These are phyloP conservation scores for Aspergillus sp. DNA, from an alignment of 2,329 filamentous ascomycete species.

Conservation along the genomic window DNA sequence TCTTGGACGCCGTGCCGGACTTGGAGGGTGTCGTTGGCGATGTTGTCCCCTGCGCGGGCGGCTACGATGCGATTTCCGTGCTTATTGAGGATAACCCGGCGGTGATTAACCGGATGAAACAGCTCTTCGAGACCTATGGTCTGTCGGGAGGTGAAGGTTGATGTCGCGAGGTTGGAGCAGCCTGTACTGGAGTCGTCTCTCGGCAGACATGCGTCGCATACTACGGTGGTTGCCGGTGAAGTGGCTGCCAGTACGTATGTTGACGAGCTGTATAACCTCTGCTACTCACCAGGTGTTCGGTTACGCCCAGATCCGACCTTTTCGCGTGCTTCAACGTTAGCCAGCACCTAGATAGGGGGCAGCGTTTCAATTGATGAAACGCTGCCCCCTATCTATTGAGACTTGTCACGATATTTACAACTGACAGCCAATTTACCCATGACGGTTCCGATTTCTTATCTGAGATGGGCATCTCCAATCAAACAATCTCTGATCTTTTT, in stretches of 20 bases:
- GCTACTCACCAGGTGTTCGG: conserved; percentile 30
- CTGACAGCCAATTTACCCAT: too few relatives aligned
- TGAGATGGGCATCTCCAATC: too few relatives aligned
- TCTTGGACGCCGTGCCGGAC: conserved; percentile 71
- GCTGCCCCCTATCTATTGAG: too few relatives aligned
- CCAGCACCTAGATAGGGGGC: too few relatives aligned
- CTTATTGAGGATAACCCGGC: conserved; percentile 71
- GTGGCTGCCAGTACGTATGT: conserved; percentile 40
- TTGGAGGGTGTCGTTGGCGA: conserved; percentile 83
- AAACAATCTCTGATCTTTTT: too few relatives aligned
- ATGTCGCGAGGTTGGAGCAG: conserved; percentile 36
- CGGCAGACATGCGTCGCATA: conserved; percentile 21
- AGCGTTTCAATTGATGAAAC: too few relatives aligned
- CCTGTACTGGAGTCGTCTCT: conserved; percentile 16
- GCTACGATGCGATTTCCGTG: conserved; percentile 84
- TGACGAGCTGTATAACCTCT: conserved; percentile 45
- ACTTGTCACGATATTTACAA: too few relatives aligned
- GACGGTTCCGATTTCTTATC: too few relatives aligned
- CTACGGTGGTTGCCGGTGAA: conserved; percentile 27
- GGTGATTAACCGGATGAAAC: conserved; percentile 60
- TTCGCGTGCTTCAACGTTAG: background rate
- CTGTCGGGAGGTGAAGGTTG: conserved; percentile 60
- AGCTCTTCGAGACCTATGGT: conserved; percentile 63
- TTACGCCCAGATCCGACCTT: conserved; percentile 23
- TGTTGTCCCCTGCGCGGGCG: conserved; percentile 90